phyloP scores from a whole-genome alignment of 805 yeast species.

The Schizosaccharomyces lindneri region DNA sequence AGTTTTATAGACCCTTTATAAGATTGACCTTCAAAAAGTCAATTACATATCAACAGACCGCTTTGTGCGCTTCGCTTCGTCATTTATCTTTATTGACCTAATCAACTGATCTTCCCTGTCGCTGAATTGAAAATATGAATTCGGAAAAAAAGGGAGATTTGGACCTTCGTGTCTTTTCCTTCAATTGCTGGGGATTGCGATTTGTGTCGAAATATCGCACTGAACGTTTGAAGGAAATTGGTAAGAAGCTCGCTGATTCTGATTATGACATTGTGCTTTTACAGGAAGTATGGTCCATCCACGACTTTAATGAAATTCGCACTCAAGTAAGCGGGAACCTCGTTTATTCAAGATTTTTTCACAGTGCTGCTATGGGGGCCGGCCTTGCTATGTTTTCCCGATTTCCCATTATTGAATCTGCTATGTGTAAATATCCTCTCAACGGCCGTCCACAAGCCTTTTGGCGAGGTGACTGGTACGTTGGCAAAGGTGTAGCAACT shows the following conservation, averaged over 20 bases:
- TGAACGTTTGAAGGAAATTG: constrained; percentile 48
- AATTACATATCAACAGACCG: too few relatives aligned
- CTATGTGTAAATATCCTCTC: constrained; percentile 62
- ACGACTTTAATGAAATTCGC: constrained; percentile 52
- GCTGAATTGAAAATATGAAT: background rate
- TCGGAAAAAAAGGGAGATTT: background rate
- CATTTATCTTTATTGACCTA: too few relatives aligned
- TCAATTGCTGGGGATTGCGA: constrained; percentile 46
- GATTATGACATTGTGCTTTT: constrained; percentile 66
- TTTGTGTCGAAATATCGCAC: constrained; percentile 48
- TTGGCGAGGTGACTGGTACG: constrained; percentile 89
- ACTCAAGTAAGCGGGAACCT: constrained; percentile 21
- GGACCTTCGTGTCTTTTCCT: constrained; percentile 9
- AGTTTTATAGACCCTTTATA: too few relatives aligned
- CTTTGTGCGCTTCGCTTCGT: too few relatives aligned
- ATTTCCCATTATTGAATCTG: constrained; percentile 58
- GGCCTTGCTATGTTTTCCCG: constrained; percentile 70
- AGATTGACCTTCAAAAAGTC: too few relatives aligned
- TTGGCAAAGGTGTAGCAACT: constrained; percentile 70
- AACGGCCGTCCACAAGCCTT: constrained; percentile 90
- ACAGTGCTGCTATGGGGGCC: constrained; percentile 58
- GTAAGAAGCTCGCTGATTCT: constrained; percentile 28
- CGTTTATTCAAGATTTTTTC: constrained; percentile 46
- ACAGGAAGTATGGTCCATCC: constrained; percentile 83
- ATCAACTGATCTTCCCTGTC: background rate